phyloP scores from a whole-genome alignment of 2,329 filamentous ascomycete species.

The Aspergillus sclerotialis region DNA sequence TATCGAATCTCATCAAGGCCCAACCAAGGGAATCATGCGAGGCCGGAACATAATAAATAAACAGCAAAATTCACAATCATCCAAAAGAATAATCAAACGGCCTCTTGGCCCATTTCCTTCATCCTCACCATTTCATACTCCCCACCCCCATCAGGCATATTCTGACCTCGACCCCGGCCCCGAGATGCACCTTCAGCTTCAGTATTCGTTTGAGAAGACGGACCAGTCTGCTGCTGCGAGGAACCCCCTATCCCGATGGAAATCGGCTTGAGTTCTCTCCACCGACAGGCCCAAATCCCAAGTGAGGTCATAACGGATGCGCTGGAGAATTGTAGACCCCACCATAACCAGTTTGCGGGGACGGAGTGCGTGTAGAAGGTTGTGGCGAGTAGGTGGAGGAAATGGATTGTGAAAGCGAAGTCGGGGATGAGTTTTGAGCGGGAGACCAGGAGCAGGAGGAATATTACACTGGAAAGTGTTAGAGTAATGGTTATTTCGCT shows the following conservation, averaged over 20 bases:
- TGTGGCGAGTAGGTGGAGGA: slow-evolving; percentile 71
- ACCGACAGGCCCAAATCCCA: slow-evolving; percentile 86
- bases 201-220: slow-evolving; percentile 12
- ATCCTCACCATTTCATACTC: slow-evolving; percentile 31
- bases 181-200: slow-evolving; percentile 21
- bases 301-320: slow-evolving; percentile 59
- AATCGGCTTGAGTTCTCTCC: slow-evolving; percentile 82
- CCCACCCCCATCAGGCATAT: slow-evolving; percentile 11
- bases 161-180: slow-evolving; percentile 23
- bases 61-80: too few relatives aligned
- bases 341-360: slow-evolving; percentile 80
- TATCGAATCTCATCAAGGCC: too few relatives aligned
- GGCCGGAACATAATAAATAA: too few relatives aligned
- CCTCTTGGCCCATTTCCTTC: slow-evolving; percentile 22
- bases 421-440: slow-evolving; percentile 93
- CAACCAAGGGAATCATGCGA: too few relatives aligned
- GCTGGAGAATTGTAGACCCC: slow-evolving; percentile 60
- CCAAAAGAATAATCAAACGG: slow-evolving; percentile 18
- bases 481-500: too few relatives aligned
- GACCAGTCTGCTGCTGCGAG: too few relatives aligned
- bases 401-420: slow-evolving; percentile 83
- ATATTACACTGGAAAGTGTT: slow-evolving; percentile 59
- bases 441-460: slow-evolving; percentile 73
- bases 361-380: slow-evolving; percentile 70
- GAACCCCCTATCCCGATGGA: too few relatives aligned